phyloP scores from a whole-genome alignment of 371 early-diverging fungal species.

The Vairimorpha necatrix region DNA sequence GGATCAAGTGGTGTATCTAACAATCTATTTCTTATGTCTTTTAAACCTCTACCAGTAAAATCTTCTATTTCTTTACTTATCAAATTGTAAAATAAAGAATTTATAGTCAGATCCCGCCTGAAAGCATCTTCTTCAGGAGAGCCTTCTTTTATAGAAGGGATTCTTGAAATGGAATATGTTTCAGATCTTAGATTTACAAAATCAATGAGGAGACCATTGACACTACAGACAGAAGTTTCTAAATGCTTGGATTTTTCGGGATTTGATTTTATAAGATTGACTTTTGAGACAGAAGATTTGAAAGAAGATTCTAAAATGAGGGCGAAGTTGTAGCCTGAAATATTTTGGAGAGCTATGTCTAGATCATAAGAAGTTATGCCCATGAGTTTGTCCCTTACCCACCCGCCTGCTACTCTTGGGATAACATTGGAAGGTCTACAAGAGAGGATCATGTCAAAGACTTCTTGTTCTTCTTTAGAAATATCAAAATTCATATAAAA shows the following conservation, averaged over 20 bases:
- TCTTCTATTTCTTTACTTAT: constrained; percentile 80
- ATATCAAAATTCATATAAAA: not conserved
- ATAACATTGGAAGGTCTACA: constrained; percentile 14
- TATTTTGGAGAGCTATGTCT: constrained; percentile 84
- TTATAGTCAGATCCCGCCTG: constrained; percentile 93
- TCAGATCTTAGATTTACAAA: constrained; percentile 91
- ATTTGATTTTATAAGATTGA: constrained; percentile 79
- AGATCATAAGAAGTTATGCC: constrained; percentile 80
- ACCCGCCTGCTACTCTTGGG: constrained; percentile 64
- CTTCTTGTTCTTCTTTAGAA: not conserved
- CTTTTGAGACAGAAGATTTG: constrained; percentile 46
- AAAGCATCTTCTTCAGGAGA: constrained; percentile 88
- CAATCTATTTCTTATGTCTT: constrained; percentile 60
- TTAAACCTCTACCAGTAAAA: constrained; percentile 69
- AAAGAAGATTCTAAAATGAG: constrained; percentile 65
- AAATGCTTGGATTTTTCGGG: constrained; percentile 94
- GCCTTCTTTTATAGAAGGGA: constrained; percentile 78
- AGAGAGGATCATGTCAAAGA: constrained; percentile 20
- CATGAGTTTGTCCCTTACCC: constrained; percentile 71
- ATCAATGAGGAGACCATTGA: constrained; percentile 77
- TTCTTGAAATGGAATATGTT: constrained; percentile 74
- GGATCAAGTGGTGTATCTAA: constrained; percentile 83
- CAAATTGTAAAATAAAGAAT: constrained; percentile 92
- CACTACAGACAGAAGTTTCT: constrained; percentile 83
- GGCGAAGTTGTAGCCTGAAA: constrained; percentile 90